Percentiles rank a stretch among this genome's conserved stretches.
phyloP scores from a whole-genome alignment of 768 basidiomycete species.

The Trametes punicea region DNA sequence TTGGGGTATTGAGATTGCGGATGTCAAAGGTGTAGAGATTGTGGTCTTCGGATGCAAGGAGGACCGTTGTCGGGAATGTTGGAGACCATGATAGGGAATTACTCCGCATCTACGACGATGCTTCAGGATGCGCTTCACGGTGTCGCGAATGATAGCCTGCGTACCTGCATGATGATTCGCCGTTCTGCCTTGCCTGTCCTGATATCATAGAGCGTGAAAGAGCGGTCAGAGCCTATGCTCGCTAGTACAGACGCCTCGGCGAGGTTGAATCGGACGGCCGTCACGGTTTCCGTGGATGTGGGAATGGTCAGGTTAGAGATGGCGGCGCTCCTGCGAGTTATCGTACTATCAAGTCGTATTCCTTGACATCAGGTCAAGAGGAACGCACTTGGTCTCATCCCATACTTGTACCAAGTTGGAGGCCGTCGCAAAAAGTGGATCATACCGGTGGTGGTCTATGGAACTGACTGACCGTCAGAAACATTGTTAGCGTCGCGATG shows the following conservation, averaged over 20 bases:
- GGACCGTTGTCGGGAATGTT: conserved; percentile 84
- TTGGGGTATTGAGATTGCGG: conserved; percentile 74
- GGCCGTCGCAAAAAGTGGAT: conserved; percentile 90
- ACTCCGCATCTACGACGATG: conserved; percentile 62
- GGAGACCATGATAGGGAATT: conserved; percentile 96
- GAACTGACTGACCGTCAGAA: conserved; percentile 46
- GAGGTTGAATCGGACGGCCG: conserved; percentile 86
- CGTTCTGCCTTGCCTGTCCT: conserved; percentile 95
- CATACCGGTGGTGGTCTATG: conserved; percentile 90
- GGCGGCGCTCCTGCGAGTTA: conserved; percentile 64
- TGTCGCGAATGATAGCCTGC: conserved; percentile 7
- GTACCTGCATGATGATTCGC: conserved; percentile 83
- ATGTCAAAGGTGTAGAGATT: conserved; percentile 98
- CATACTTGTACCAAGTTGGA: conserved; percentile 93
- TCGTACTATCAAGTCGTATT: not conserved
- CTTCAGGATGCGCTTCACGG: not conserved
- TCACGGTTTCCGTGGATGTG: conserved; percentile 84
- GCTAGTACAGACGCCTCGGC: conserved; percentile 95
- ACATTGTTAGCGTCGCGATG: not conserved
- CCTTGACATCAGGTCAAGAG: not conserved
- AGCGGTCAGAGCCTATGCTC: conserved; percentile 90
- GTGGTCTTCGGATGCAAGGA: conserved; percentile 98
- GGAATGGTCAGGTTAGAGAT: conserved; percentile 86
- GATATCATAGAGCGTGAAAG: conserved; percentile 95
- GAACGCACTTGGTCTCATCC: conserved; percentile 91